phyloP scores from a whole-genome alignment of 192 early-diverging fungal genomes.

The Irineochytrium annulatum region DNA sequence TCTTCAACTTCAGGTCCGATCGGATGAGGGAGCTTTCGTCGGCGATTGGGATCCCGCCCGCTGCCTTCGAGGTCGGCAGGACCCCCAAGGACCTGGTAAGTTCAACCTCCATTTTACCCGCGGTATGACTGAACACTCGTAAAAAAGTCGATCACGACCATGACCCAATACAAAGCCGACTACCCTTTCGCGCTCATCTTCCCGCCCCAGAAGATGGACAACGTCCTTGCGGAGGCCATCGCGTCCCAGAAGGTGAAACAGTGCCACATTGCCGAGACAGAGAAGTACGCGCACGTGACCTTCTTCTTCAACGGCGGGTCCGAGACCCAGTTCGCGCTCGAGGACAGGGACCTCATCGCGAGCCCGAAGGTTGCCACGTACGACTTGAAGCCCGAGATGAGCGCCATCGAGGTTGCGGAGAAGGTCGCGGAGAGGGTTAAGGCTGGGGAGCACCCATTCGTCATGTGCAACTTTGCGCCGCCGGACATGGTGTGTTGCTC shows the following conservation, averaged over 20 bases:
- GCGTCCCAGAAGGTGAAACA: slow-evolving; percentile 83
- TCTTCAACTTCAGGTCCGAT: slow-evolving; percentile 98
- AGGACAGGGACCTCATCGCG: slow-evolving; percentile 86
- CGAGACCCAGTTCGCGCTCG: slow-evolving; percentile 82
- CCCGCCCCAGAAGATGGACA: slow-evolving; percentile 95
- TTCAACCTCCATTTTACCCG: slow-evolving; percentile 1
- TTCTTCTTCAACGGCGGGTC: slow-evolving; percentile 99
- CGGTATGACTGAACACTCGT: background rate
- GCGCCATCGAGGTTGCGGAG: slow-evolving; percentile 78
- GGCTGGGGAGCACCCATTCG: slow-evolving; percentile 78
- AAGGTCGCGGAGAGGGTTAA: slow-evolving; percentile 79
- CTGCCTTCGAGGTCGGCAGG: slow-evolving; percentile 73
- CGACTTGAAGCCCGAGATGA: slow-evolving; percentile 96
- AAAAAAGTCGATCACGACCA: slow-evolving; percentile 65
- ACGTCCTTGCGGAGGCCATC: slow-evolving; percentile 96
- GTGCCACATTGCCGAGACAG: slow-evolving; percentile 97
- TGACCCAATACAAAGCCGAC: slow-evolving; percentile 98
- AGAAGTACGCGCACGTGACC: slow-evolving; percentile 99
- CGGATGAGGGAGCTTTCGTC: slow-evolving; percentile 91
- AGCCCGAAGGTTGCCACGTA: slow-evolving; percentile 98
- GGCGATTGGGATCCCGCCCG: slow-evolving; percentile 79
- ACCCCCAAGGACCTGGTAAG: slow-evolving; percentile 72
- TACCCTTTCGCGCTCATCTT: slow-evolving; percentile 95
- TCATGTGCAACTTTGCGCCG: slow-evolving; percentile 99
- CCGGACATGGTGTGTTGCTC: slow-evolving; percentile 54